Base-by-base conservation (phyloP, 768 basidiomycete genomes). In the Mycena metata region DNA sequence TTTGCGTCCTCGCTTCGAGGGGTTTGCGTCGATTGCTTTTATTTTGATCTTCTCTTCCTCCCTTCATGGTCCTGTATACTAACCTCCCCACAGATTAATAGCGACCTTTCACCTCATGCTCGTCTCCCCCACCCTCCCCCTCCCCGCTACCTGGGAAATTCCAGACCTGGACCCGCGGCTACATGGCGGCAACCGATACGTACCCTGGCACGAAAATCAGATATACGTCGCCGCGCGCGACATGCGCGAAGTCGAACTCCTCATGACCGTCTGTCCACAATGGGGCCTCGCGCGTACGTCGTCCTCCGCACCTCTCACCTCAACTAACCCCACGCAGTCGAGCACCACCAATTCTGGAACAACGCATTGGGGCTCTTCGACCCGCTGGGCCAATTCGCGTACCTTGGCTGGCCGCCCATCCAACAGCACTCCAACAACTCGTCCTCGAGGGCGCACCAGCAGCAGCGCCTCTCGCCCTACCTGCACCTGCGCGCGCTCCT, bases 401-500 rank as follows among this genome's bases (percentile, higher is more conserved):
- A 30, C 30, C 30, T 30, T 6, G 30, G 30, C 3, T 30, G 30
- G 30, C 30, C 30, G 30, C 30, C 30, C 3, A 3, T 30, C 6
- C 30, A 30, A 30, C 30, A 30, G 6, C 30, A 30, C 30, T 30
- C 30, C 6, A 30, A 30, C 30, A 30, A 30, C 30, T 30, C 30
- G 30, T 30, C 30, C 30, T 30, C 30, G 30, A n/a, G n/a, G n/a
- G n/a, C n/a, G n/a, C n/a, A n/a, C n/a, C n/a, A n/a, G n/a, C n/a
- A n/a, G n/a, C 5, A 19, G 11, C 57, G 39, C 54, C n/a, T 24
- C 39, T 42, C 60, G 6, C 83, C 88, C 7, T 90, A 87, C 72
- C 84, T 81, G 49, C 91, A 93, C 74, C 90, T 88, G 76, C 89
- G 87, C 47, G 84, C 85, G 62, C 86, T 93, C 70, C 78, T 85